A percentile compares a stretch with the other conserved stretches of the same genome.
Conservation (phyloP, 1,284 basidiomycete species). For the Moesziomyces sp. region DNA sequence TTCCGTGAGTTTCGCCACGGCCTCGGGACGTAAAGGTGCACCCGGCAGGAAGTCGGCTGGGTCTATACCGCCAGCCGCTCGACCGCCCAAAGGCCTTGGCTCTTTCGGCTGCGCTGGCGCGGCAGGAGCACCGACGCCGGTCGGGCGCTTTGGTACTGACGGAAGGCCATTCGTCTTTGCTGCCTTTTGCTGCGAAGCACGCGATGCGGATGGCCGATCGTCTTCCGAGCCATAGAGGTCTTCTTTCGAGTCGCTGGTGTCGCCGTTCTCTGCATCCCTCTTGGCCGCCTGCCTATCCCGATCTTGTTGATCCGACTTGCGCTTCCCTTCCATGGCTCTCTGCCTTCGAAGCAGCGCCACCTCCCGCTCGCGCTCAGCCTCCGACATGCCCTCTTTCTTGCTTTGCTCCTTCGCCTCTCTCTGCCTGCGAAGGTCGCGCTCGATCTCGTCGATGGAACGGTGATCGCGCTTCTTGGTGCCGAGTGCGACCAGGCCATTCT, state of each 20-base stretch:
- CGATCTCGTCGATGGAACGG: conserved; percentile 56
- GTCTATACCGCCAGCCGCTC: conserved; percentile 36
- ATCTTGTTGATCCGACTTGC: conserved; percentile 23
- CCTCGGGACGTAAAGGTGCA: conserved; percentile 37
- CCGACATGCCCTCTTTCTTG: conserved; percentile 13
- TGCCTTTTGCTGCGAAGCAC: conserved; percentile 3
- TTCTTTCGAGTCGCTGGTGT: conserved; percentile 13
- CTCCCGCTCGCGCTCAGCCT: conserved; percentile 31
- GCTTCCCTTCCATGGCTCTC: conserved; percentile 51
- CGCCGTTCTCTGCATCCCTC: conserved; percentile 7
- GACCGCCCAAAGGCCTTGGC: conserved; percentile 7
- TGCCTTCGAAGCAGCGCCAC: conserved; percentile 41
- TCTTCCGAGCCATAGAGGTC: conserved; percentile 43
- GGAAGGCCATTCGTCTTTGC: neutral
- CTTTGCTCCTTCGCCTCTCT: conserved; percentile 28
- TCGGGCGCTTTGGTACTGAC: neutral
- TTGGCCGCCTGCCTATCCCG: conserved; percentile 21
- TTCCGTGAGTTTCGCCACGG: conserved; percentile 28
- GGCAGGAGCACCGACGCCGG: neutral
- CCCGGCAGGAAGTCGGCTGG: conserved; percentile 56
- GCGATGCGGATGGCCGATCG: neutral
- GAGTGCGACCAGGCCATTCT: conserved; percentile 39
- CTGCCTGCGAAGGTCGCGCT: conserved; percentile 45
- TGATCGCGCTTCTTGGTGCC: conserved; percentile 50
- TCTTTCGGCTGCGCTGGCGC: conserved; percentile 15